A percentile compares a stretch with the other conserved stretches of the same genome.
phyloP scores from a whole-genome alignment of 352 stramenopile genomes.

The Phytophthora citrophthora region DNA sequence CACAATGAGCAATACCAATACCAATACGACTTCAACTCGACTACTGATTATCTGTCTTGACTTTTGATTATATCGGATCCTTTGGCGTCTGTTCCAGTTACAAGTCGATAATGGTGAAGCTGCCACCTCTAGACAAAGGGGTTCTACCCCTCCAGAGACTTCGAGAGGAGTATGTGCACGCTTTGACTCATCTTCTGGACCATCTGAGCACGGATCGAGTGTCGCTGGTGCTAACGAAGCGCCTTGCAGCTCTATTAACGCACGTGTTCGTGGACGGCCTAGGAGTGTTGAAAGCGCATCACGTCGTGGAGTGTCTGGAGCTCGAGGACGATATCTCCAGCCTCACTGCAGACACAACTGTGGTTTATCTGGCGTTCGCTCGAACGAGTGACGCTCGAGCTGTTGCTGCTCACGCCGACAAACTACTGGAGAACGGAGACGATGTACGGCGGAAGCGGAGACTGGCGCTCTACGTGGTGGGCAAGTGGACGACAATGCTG shows the following conservation, averaged over 20 bases:
- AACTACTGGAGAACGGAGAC: constrained; percentile 40
- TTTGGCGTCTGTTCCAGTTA: constrained; percentile 29
- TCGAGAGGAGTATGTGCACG: constrained; percentile 49
- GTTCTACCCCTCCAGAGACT: constrained; percentile 42
- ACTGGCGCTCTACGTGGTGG: constrained; percentile 49
- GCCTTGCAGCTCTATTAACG: constrained; percentile 61
- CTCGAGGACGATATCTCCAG: constrained; percentile 53
- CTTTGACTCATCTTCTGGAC: constrained; percentile 46
- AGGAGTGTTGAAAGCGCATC: constrained; percentile 37
- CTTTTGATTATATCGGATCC: constrained; percentile 2
- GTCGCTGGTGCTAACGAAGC: constrained; percentile 62
- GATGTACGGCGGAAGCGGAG: constrained; percentile 9
- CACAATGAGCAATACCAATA: constrained; percentile 11
- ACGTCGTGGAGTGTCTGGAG: constrained; percentile 62
- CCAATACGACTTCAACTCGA: constrained; percentile 25
- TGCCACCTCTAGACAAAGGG: constrained; percentile 37
- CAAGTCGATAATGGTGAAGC: constrained; percentile 29
- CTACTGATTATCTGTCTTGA: not conserved
- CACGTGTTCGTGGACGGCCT: constrained; percentile 65
- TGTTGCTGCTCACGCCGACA: constrained; percentile 49
- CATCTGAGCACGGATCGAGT: constrained; percentile 42
- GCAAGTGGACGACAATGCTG: constrained; percentile 62
- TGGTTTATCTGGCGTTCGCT: constrained; percentile 60
- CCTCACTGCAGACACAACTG: constrained; percentile 33
- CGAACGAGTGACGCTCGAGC: constrained; percentile 51